phyloP scores from a whole-genome alignment of 305 asterid genomes.

The Nicotiana rustica region DNA sequence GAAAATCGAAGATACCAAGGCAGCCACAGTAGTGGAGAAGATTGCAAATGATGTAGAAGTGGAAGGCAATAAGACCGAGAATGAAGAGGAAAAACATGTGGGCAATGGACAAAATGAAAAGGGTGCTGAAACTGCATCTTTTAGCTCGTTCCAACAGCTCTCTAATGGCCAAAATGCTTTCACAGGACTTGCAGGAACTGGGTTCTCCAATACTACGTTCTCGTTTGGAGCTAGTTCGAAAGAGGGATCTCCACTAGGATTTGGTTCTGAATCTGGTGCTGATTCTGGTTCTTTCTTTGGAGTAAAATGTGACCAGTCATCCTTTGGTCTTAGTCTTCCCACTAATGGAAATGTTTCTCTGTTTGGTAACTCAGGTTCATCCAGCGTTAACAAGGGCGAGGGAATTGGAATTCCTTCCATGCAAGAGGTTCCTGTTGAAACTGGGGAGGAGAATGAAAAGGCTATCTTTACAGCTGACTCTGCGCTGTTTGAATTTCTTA shows the following conservation, averaged over 20 bases:
- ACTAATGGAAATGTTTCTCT: slow-evolving; percentile 60
- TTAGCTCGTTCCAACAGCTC: slow-evolving; percentile 80
- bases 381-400: slow-evolving; percentile 48
- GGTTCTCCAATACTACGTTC: slow-evolving; percentile 80
- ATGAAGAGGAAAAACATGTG: slow-evolving; percentile 51
- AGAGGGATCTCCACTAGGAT: slow-evolving; percentile 54
- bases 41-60: slow-evolving; percentile 44
- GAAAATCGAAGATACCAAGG: slow-evolving; percentile 35
- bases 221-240: slow-evolving; percentile 72
- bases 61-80: slow-evolving; percentile 41
- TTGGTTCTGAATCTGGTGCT: slow-evolving; percentile 32
- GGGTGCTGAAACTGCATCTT: slow-evolving; percentile 56
- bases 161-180: slow-evolving; percentile 90
- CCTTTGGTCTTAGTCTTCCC: slow-evolving; percentile 60
- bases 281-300: slow-evolving; percentile 54
- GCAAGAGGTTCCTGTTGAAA: slow-evolving; percentile 76
- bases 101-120: slow-evolving; percentile 51
- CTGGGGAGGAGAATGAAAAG: slow-evolving; percentile 90
- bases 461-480: slow-evolving; percentile 81
- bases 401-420: slow-evolving; percentile 67
- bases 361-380: slow-evolving; percentile 60
- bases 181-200: slow-evolving; percentile 88
- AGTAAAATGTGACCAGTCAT: slow-evolving; percentile 46
- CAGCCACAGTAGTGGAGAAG: slow-evolving; percentile 39
- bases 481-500: slow-evolving; percentile 70